Evolutionary conservation across 371 early-diverging fungal genomes (phyloP), one percentile per base, ranked within the genome.

Genomic region (Blastocladiella emersonii): DNA sequence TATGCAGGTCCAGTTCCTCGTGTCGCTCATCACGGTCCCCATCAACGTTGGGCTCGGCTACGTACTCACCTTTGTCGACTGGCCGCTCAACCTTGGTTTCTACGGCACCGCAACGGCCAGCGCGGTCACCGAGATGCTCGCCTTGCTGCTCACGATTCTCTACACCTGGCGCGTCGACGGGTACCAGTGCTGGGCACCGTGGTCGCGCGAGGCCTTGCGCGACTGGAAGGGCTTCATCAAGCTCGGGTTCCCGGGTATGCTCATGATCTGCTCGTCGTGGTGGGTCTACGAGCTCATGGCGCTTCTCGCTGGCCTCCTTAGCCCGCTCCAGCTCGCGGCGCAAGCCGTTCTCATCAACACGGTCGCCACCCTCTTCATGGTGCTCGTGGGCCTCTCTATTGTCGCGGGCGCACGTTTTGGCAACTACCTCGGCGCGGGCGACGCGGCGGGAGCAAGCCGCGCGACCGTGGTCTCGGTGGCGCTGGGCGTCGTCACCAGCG

Each of bases 61-160:
- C 51, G 39, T 72, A 13, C 71, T 92, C 25, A 90, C 91, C 34
- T 88, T 83, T 78, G 77, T 82, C 49, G 71, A 72, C 27, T 17
- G 41, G 19, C 77, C 82, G 21, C 68, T 81, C 23, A 69, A 76
- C 4, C 64, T 91, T 30, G 93, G 93, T 10, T 86, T 84, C 62
- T 81, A 85, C 51, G 93, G 95, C 27, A 89, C 92, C 0, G 92
- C 93, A 0, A 87, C n/a, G n/a, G n/a, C n/a, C n/a, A n/a, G n/a
- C n/a, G n/a, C n/a, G n/a, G n/a, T n/a, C n/a, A n/a, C n/a, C 19
- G 85, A 89, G 70, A 85, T 83, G 81, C 70, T 88, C 57, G 81
- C 87, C 70, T 72, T 86, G 30, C 34, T 75, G 7, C 61, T 86
- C 13, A 66, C 86, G 4, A 41, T 86, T 12, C 45, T 78, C 15